Evolutionary conservation across 371 early-diverging fungal genomes (phyloP).

Genomic region (Circinella umbellata): DNA sequence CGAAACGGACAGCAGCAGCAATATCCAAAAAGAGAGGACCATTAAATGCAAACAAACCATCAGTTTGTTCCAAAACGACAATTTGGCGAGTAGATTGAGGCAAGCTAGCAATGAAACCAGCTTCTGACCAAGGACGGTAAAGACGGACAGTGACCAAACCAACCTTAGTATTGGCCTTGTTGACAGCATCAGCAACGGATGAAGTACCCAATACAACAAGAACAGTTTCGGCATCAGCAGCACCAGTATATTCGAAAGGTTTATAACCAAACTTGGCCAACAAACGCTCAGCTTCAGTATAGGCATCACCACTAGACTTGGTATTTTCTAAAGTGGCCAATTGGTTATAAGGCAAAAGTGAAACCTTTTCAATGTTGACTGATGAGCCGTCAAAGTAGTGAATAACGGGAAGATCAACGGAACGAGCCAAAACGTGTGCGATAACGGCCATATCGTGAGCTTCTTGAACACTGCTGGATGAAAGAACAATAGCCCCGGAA

Average conservation of each 20-base stretch:
- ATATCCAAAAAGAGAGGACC: constrained; percentile 75
- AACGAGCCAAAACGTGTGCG: constrained; percentile 67
- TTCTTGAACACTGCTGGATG: constrained; percentile 78
- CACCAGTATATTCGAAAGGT: constrained; percentile 83
- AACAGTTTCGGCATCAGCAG: constrained; percentile 71
- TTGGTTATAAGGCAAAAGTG: constrained; percentile 51
- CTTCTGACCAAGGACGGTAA: constrained; percentile 83
- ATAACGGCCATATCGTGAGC: constrained; percentile 78
- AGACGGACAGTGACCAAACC: constrained; percentile 80
- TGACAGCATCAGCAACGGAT: constrained; percentile 50
- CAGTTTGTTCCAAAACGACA: constrained; percentile 65
- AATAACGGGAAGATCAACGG: constrained; percentile 68
- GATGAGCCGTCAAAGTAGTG: constrained; percentile 77
- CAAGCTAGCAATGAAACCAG: constrained; percentile 67
- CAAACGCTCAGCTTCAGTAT: constrained; percentile 51
- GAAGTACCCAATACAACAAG: constrained; percentile 73
- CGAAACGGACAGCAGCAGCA: constrained; percentile 71
- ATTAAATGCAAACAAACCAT: constrained; percentile 55
- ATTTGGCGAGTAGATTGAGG: constrained; percentile 65
- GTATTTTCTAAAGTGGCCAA: constrained; percentile 30
- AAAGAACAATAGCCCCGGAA: constrained; percentile 69
- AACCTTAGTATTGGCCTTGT: constrained; percentile 38
- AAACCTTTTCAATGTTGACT: constrained; percentile 52
- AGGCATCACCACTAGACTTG: constrained; percentile 30
- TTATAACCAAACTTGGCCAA: constrained; percentile 67